Base-by-base conservation (phyloP, 805 yeast species). In the Nakazawaea ishiwadae region DNA sequence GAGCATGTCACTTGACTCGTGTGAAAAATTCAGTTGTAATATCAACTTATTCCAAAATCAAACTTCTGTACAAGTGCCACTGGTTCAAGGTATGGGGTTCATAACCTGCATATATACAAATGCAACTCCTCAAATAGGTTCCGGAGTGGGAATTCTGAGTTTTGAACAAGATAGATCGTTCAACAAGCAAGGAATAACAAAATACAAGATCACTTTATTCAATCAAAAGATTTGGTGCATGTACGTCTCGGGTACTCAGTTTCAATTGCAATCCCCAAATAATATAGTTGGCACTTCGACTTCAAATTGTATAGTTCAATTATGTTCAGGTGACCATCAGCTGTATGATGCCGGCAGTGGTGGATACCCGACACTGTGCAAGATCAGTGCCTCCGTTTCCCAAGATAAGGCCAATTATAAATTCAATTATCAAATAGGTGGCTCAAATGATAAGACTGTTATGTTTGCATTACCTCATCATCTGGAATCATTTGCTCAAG, bases 81-180 rank as follows among this genome's bases (percentile, higher is more conserved):
- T 84, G 42, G 84, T 81, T n/a, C 88, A 82, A 58, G 96, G 96
- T 42, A 71, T 73, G 76, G 96, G 95, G 11, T 79, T 84, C 49
- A 77, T 84, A 9, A 80, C 95, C 28, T 86, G 79, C 15, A 63
- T 73, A 19, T 69, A 72, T 51, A 69, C 71, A 35, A 60, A 67
- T 50, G 59, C 76, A 54, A 65, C 62, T 28, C 77, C 82, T 5
- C 53, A 58, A 38, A 44, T 79, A 11, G 65, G 64, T 12, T 73
- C 81, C 15, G 69, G 65, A 12, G 77, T 79, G 24, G 88, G 87
- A 0, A 62, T 80, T 39, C 71, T 66, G 44, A 60, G 62, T 15
- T 65, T 79, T 39, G 55, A 60, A 2, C 63, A 60, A 31, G 60
- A 53, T 1, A 59, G 61, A 3, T 59, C 66, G 4, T 65, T 70